A percentile compares a stretch with the other conserved stretches of the same genome.
phyloP scores from a whole-genome alignment of 441 rosid species.

The Biscutella laevigata region DNA sequence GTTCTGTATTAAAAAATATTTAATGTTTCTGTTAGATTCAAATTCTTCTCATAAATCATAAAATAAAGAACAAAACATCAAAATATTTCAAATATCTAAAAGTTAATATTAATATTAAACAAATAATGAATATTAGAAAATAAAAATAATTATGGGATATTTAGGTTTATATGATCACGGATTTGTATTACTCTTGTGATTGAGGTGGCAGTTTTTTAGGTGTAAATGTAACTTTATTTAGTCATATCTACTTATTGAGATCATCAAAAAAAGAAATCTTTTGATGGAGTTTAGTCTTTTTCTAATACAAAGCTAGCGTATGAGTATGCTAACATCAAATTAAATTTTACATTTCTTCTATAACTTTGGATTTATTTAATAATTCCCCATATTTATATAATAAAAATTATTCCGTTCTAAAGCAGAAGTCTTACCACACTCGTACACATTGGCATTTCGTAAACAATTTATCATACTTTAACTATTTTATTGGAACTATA shows the following conservation, averaged over 20 bases:
- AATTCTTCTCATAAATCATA: too few species aligned
- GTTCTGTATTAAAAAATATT: too few species aligned
- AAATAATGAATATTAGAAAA: too few species aligned
- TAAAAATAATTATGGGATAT: too few species aligned
- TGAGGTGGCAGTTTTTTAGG: conserved; percentile 17
- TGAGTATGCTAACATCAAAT: not conserved
- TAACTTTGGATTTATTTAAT: not conserved
- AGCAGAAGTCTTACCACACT: conserved; percentile 24
- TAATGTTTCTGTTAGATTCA: too few species aligned
- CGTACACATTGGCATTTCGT: conserved; percentile 15
- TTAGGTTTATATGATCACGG: too few species aligned
- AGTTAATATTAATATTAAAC: too few species aligned
- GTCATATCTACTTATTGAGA: conserved; percentile 12
- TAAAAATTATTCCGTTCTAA: not conserved
- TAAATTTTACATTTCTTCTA: not conserved
- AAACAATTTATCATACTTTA: conserved; percentile 5
- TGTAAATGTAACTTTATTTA: conserved; percentile 16
- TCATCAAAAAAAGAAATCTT: conserved; percentile 19
- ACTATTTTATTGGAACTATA: conserved; percentile 8
- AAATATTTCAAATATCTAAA: too few species aligned
- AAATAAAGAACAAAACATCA: too few species aligned
- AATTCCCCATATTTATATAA: conserved; percentile 2
- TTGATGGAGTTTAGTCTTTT: conserved; percentile 18
- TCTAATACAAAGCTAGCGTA: conserved; percentile 6
- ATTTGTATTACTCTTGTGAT: conserved; percentile 17